Conservation (phyloP, 129 eudicot species). For the Flaveria brownii region DNA sequence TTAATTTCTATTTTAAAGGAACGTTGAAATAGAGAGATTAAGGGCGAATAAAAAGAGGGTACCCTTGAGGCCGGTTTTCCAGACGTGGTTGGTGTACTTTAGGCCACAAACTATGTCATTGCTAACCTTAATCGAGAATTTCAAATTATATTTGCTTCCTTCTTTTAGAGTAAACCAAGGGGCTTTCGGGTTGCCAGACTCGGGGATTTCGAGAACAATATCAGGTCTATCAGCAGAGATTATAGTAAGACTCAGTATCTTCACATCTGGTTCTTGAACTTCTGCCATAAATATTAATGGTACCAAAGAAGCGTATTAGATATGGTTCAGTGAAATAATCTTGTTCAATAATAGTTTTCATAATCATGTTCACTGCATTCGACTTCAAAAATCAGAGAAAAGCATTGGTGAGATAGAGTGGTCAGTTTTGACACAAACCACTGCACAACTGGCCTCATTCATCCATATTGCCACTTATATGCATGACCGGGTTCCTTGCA, state of each 20-base stretch:
- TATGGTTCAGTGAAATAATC: background rate
- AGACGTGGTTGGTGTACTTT: constrained; percentile 71
- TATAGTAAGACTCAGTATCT: constrained; percentile 69
- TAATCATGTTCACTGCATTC: background rate
- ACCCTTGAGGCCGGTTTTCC: constrained; percentile 92
- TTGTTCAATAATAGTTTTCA: no score
- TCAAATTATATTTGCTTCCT: constrained; percentile 65
- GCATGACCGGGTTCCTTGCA: background rate
- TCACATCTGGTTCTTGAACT: constrained; percentile 77
- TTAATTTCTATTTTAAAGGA: background rate
- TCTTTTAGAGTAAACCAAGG: constrained; percentile 84
- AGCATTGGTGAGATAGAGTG: background rate
- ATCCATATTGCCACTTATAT: background rate
- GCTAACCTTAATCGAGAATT: constrained; percentile 65
- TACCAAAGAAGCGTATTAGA: constrained; percentile 14
- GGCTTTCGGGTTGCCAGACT: constrained; percentile 62
- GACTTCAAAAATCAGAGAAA: background rate
- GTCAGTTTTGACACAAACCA: background rate
- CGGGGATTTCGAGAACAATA: constrained; percentile 66
- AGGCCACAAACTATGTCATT: constrained; percentile 83
- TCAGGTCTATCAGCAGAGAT: constrained; percentile 56
- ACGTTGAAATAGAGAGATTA: background rate
- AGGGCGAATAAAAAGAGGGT: constrained; percentile 2
- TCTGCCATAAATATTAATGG: constrained; percentile 33
- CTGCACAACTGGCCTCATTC: background rate